Percentiles rank a stretch among this genome's conserved stretches.
These are phyloP conservation scores for Malassezia equina DNA, from an alignment of 1,284 basidiomycete species.

Conservation along the genomic window DNA sequence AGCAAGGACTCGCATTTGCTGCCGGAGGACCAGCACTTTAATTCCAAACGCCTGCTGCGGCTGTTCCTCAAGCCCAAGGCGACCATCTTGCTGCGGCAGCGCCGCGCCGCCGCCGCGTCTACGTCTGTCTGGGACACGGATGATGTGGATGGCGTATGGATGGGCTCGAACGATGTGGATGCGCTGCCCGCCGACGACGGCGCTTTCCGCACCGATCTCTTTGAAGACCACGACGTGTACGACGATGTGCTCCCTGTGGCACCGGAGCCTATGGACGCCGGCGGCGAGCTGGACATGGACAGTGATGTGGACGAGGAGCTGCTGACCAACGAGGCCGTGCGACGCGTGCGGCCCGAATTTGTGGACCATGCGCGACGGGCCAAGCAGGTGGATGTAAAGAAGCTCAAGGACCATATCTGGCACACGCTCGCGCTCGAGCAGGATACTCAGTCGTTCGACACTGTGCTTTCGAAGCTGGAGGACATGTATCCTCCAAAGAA, in stretches of 20 bases:
- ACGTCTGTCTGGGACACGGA: slow-evolving; percentile 50
- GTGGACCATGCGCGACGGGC: slow-evolving; percentile 93
- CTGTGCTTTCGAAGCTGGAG: slow-evolving; percentile 71
- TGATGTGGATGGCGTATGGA: slow-evolving; percentile 20
- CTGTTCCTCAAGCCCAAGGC: slow-evolving; percentile 72
- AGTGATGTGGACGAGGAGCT: slow-evolving; percentile 66
- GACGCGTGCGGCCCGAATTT: slow-evolving; percentile 68
- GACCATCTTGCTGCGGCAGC: slow-evolving; percentile 56
- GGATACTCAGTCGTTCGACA: slow-evolving; percentile 55
- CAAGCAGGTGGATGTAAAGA: slow-evolving; percentile 90
- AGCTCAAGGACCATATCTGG: slow-evolving; percentile 98
- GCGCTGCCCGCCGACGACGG: background rate
- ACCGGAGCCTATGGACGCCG: slow-evolving; percentile 16
- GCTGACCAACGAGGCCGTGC: slow-evolving; percentile 65
- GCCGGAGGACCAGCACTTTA: slow-evolving; percentile 97
- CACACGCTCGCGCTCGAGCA: slow-evolving; percentile 57
- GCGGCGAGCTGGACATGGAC: slow-evolving; percentile 41
- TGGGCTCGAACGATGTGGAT: slow-evolving; percentile 50
- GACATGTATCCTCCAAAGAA: slow-evolving; percentile 78
- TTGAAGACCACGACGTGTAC: slow-evolving; percentile 65
- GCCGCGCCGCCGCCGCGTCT: slow-evolving; percentile 56
- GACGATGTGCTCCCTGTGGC: slow-evolving; percentile 53
- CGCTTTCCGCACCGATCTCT: slow-evolving; percentile 83
- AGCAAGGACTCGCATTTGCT: slow-evolving; percentile 62
- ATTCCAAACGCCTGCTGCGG: slow-evolving; percentile 73